These are phyloP conservation scores for Dictyostelium firmibasis DNA, from an alignment of 78 protist species.

Conservation along the genomic window DNA sequence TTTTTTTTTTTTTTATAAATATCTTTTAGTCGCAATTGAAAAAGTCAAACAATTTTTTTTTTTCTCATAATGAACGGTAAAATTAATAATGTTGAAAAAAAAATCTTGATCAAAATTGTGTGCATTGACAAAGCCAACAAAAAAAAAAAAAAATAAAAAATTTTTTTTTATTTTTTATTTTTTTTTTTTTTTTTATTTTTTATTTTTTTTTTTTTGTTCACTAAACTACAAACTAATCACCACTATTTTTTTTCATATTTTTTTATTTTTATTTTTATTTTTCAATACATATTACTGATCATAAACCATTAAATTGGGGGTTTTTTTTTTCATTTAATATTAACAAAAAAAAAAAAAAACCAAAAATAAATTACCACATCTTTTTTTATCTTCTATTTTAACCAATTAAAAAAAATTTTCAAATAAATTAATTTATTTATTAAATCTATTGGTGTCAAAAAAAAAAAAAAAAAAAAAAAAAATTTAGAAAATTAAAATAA, in stretches of 20 bases:
- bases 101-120: not conserved
- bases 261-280: not conserved
- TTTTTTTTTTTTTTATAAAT: not conserved
- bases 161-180: too few relatives aligned
- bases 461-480: not conserved
- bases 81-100: too few relatives aligned
- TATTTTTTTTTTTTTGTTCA: not conserved
- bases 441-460: not conserved
- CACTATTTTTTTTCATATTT: not conserved
- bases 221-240: not conserved
- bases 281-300: not conserved
- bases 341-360: too few relatives aligned
- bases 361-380: not conserved
- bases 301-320: not conserved
- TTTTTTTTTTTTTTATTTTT: too few relatives aligned
- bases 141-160: too few relatives aligned
- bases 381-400: not conserved
- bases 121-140: too few relatives aligned
- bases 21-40: not conserved
- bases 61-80: too few relatives aligned
- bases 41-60: not conserved
- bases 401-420: not conserved
- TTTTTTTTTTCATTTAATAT: not conserved
- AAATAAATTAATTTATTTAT: not conserved
- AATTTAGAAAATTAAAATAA: too few relatives aligned